These are phyloP conservation scores for Neoboletus brunneissimus DNA, from an alignment of 768 basidiomycete species.

Conservation along the genomic window DNA sequence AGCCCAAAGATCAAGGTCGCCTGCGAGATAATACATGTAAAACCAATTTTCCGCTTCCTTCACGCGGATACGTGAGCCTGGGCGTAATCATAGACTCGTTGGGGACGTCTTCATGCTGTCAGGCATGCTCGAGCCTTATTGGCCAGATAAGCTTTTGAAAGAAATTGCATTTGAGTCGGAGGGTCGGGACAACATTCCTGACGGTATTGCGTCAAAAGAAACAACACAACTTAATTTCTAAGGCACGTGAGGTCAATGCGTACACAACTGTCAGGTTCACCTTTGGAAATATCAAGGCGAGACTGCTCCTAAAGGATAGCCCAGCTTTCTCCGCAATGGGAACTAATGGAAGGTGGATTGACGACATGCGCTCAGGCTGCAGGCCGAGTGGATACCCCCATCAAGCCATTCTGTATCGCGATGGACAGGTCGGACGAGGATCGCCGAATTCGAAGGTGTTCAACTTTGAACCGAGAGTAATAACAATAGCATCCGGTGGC, in stretches of 20 bases:
- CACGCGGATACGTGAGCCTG: background rate
- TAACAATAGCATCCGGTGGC: background rate
- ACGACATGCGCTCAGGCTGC: background rate
- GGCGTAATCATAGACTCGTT: background rate
- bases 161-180: background rate
- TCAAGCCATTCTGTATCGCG: background rate
- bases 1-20: background rate
- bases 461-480: conserved; percentile 11
- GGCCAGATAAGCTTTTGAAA: background rate
- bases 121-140: background rate
- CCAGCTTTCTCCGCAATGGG: background rate
- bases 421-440: background rate
- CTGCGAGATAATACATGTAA: background rate
- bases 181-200: background rate
- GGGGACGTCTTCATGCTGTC: background rate
- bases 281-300: background rate
- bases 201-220: too few relatives aligned
- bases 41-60: background rate
- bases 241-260: background rate
- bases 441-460: conserved; percentile 9
- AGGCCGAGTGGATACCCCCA: background rate
- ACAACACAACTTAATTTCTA: too few relatives aligned
- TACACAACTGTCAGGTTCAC: background rate
- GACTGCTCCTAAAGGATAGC: background rate
- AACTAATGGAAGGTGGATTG: conserved; percentile 1